Conservation (phyloP, 148 eudicot genomes). For the Rhododendron williamsianum region DNA sequence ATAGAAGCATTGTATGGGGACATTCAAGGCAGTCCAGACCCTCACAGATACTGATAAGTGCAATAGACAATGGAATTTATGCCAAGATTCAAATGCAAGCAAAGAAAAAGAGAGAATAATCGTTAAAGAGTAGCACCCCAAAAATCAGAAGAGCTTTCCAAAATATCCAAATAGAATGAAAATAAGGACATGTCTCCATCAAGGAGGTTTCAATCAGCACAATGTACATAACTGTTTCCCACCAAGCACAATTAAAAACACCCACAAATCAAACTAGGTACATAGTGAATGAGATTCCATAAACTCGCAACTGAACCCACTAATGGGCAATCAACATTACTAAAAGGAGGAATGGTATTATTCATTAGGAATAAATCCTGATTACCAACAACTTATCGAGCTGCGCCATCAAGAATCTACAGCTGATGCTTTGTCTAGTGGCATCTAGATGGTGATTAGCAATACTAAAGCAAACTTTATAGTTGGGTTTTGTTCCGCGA, state of each 20-base stretch:
- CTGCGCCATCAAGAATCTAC: conserved; percentile 7
- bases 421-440: conserved; percentile 5
- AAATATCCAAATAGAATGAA: conserved; percentile 6
- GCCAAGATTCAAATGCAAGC: conserved; percentile 28
- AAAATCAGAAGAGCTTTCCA: conserved; percentile 12
- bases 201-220: conserved; percentile 18
- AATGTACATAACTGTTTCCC: conserved; percentile 12
- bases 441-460: conserved; percentile 9
- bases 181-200: conserved; percentile 14
- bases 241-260: conserved; percentile 17
- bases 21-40: conserved; percentile 17
- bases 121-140: not conserved
- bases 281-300: conserved; percentile 35
- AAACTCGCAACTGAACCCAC: conserved; percentile 21
- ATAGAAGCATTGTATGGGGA: conserved; percentile 6
- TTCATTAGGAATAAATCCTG: conserved; percentile 26
- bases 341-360: conserved; percentile 6
- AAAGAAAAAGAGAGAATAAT: conserved; percentile 10
- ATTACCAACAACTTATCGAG: conserved; percentile 16
- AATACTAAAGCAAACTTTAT: conserved; percentile 11
- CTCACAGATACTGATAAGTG: conserved; percentile 23
- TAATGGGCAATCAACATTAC: conserved; percentile 9
- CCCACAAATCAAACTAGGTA: conserved; percentile 15
- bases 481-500: conserved; percentile 1
- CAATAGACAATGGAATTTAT: conserved; percentile 35